phyloP scores from a whole-genome alignment of 2,329 filamentous ascomycete genomes.

The Aspergillus fumigatus region DNA sequence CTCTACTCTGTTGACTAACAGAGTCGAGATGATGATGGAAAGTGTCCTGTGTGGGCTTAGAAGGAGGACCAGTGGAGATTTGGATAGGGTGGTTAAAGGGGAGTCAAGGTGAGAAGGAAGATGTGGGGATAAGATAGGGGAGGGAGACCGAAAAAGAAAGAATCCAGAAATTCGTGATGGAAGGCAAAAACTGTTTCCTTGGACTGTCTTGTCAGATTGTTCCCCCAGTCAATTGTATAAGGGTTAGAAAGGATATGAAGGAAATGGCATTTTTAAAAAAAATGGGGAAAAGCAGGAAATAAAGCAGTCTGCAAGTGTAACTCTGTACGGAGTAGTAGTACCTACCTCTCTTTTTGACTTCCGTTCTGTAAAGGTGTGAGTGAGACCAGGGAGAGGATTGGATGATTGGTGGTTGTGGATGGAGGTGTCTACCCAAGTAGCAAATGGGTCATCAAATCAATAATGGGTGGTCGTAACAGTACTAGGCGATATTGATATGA shows the following conservation, averaged over 20 bases:
- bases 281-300: background rate
- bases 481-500: background rate
- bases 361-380: background rate
- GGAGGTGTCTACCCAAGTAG: background rate
- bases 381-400: background rate
- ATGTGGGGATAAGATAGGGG: background rate
- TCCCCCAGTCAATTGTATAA: background rate
- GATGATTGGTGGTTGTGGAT: background rate
- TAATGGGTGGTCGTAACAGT: background rate
- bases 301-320: background rate
- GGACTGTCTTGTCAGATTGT: too few species aligned
- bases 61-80: background rate
- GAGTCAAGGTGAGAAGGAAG: background rate
- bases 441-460: background rate
- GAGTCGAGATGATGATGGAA: background rate
- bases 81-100: background rate
- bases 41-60: background rate
- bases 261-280: conserved; percentile 2
- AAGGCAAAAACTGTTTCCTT: background rate
- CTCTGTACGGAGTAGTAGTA: background rate
- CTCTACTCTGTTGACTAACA: background rate
- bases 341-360: background rate
- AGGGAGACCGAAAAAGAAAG: background rate
- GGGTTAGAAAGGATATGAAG: background rate
- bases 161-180: background rate